Percentiles rank a stretch among this genome's conserved stretches.
These are phyloP conservation scores for Phytophthora tentaculata DNA, from an alignment of 352 stramenopile species.

Conservation along the genomic window DNA sequence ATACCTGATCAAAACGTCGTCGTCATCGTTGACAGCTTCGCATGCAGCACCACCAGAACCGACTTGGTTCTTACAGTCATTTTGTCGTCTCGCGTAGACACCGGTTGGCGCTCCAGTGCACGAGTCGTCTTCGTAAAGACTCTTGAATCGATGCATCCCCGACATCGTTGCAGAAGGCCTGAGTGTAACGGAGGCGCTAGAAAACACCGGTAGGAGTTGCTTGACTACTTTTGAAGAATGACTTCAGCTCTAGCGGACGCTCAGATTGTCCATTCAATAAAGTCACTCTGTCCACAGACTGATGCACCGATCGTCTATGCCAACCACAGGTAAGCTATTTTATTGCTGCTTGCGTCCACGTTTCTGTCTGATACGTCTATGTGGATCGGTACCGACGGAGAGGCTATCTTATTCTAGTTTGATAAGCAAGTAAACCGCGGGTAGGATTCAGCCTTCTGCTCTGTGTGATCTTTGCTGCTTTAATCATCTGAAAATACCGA, in stretches of 20 bases:
- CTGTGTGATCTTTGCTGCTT: too few relatives aligned
- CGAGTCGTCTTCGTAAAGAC: constrained; percentile 1
- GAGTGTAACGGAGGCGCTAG: not conserved
- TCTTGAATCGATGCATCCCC: constrained; percentile 9
- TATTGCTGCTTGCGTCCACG: too few relatives aligned
- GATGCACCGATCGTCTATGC: too few relatives aligned
- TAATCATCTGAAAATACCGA: too few relatives aligned
- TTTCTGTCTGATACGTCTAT: too few relatives aligned
- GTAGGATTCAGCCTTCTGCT: too few relatives aligned
- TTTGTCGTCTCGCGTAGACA: not conserved
- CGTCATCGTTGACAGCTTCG: not conserved
- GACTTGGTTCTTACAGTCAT: constrained; percentile 3
- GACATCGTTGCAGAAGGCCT: not conserved
- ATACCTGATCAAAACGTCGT: constrained; percentile 4
- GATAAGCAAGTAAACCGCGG: too few relatives aligned
- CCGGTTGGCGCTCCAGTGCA: constrained; percentile 8
- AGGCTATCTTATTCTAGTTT: too few relatives aligned
- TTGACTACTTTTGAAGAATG: constrained; percentile 1
- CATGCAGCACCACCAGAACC: constrained; percentile 2
- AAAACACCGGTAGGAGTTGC: not conserved
- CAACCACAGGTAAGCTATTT: too few relatives aligned
- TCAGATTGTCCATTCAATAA: too few relatives aligned
- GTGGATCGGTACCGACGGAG: too few relatives aligned
- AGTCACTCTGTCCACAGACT: too few relatives aligned
- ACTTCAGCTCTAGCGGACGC: not conserved